Base-by-base conservation (phyloP, 2,329 filamentous ascomycete species). In the Cladorrhinum sp. region DNA sequence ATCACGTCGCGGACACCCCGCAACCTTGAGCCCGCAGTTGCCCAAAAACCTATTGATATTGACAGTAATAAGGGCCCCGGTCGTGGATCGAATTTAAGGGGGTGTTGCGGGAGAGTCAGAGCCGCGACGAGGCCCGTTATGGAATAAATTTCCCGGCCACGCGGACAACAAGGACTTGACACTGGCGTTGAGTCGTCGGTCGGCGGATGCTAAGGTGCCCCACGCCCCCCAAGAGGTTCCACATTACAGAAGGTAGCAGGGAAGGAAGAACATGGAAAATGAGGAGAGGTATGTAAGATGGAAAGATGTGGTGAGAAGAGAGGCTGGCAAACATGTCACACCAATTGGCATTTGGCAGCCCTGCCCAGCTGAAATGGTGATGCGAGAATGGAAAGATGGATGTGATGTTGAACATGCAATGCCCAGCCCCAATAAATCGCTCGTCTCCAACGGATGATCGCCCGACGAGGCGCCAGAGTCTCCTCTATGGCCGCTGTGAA, bases 141-240 rank as follows among this genome's bases (percentile, higher is more conserved):
- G 65, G 68, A 27, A 62, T 59, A 67, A 71, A 72, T 70, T 70
- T 69, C 65, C 70, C 67, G 70, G 60, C 70, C 71, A 63, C 64
- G 70, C 66, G 68, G 69, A 69, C 71, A 67, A 69, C 70, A 69
- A 71, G 68, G 59, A 53, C 61, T 59, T 50, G 62, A 56, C 52
- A 32, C 45, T 54, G 58, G 48, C 27, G 29, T 56, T 48, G n/a
- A 50, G 41, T 6, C 27, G 7, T 3, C 8, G 41, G 18, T 4
- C 3, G 10, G 10, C 8, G 10, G 41, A 18, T 4, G 18, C 16
- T 13, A 16, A 18, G 41, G 16, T 45, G 41, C 41, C 41, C 41
- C 41, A 22, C 41, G n/a, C n/a, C n/a, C n/a, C n/a, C n/a, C n/a
- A n/a, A n/a, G n/a, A n/a, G n/a, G n/a, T n/a, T n/a, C n/a, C n/a